Evolutionary conservation across 352 stramenopile species (phyloP).

Genomic region (Hyphochytrium catenoides): DNA sequence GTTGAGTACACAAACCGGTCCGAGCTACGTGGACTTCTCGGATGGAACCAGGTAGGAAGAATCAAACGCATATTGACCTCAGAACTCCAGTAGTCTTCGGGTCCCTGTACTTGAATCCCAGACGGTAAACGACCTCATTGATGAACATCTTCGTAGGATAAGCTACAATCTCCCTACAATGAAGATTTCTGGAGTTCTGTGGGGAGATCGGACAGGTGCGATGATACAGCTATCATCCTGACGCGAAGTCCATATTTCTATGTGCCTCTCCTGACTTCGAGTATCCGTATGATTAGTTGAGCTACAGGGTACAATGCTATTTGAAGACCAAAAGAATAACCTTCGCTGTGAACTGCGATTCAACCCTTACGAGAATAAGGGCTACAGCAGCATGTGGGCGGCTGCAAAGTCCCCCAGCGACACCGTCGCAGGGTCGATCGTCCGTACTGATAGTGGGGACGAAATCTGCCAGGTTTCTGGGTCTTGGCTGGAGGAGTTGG

Average conservation of each 20-base stretch:
- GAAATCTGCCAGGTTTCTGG: conserved; percentile 40
- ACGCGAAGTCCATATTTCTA: too few species aligned
- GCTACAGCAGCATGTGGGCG: conserved; percentile 34
- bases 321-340: conserved; percentile 44
- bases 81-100: too few species aligned
- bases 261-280: too few species aligned
- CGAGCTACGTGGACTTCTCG: conserved; percentile 34
- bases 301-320: conserved; percentile 31
- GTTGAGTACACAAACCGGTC: conserved; percentile 42
- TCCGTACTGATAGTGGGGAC: conserved; percentile 25
- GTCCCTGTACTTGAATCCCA: too few species aligned
- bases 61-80: too few species aligned
- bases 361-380: conserved; percentile 56
- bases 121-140: too few species aligned
- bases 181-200: conserved; percentile 40
- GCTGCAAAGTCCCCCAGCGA: conserved; percentile 43
- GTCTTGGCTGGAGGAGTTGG: conserved; percentile 47
- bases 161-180: conserved; percentile 40
- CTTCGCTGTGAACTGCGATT: conserved; percentile 40
- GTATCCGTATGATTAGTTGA: too few species aligned
- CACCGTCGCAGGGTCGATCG: conserved; percentile 29
- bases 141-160: too few species aligned
- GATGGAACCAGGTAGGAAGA: too few species aligned
- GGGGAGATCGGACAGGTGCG: conserved; percentile 51
- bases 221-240: too few species aligned